A percentile compares a stretch with the other conserved stretches of the same genome.
These are phyloP conservation scores for Rhizopogon roseolus DNA, from an alignment of 768 basidiomycete genomes.

Conservation along the genomic window DNA sequence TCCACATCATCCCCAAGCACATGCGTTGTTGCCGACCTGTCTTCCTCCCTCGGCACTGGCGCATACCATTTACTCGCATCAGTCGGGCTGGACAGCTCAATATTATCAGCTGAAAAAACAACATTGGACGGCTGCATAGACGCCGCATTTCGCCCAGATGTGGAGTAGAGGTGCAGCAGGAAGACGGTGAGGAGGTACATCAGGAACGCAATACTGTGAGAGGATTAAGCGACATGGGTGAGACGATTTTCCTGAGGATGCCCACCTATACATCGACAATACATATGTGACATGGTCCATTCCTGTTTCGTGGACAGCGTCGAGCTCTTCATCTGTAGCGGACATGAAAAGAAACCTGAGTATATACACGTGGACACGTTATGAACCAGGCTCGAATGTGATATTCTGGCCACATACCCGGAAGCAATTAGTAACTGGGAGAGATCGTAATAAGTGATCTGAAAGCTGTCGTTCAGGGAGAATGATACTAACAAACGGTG, in stretches of 20 bases:
- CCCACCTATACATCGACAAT: slow-evolving; percentile 77
- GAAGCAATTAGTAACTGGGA: slow-evolving; percentile 64
- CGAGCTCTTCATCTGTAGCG: slow-evolving; percentile 87
- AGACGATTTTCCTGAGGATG: background rate
- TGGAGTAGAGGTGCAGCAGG: slow-evolving; percentile 66
- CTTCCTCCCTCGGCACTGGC: slow-evolving; percentile 45
- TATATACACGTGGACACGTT: background rate
- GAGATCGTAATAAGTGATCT: slow-evolving; percentile 2
- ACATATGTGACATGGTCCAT: slow-evolving; percentile 94
- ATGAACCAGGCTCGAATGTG: background rate
- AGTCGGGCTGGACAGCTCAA: slow-evolving; percentile 35
- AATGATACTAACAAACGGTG: slow-evolving; percentile 70
- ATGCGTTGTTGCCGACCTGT: slow-evolving; percentile 25
- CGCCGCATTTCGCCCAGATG: slow-evolving; percentile 55
- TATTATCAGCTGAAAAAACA: slow-evolving; percentile 29
- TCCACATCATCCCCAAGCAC: slow-evolving; percentile 53
- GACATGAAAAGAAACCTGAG: slow-evolving; percentile 81
- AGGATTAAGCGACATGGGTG: background rate
- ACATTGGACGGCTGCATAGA: slow-evolving; percentile 1
- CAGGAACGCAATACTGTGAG: slow-evolving; percentile 62
- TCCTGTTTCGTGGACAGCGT: slow-evolving; percentile 58
- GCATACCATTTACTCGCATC: slow-evolving; percentile 57
- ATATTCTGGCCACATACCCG: slow-evolving; percentile 41
- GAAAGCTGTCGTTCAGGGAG: background rate
- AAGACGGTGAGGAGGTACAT: slow-evolving; percentile 70